phyloP scores from a whole-genome alignment of 306 rosid species.

The Luffa aegyptiaca region DNA sequence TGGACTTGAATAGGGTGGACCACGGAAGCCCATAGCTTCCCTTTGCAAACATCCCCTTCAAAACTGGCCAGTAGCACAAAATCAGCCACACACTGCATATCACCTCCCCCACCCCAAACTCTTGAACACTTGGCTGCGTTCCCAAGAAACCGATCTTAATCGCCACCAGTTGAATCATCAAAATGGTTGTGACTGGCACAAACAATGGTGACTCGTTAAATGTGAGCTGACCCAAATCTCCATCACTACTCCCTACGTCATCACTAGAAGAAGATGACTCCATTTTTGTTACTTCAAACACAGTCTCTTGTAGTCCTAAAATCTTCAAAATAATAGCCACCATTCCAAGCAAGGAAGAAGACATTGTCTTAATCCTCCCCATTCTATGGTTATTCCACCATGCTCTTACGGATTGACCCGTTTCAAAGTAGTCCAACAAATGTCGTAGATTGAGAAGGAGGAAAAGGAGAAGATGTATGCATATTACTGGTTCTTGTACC shows the following conservation, averaged over 20 bases:
- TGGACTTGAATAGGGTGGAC: constrained; percentile 33
- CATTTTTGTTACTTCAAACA: constrained; percentile 50
- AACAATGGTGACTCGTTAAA: constrained; percentile 45
- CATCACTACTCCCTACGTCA: not conserved
- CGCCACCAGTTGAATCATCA: constrained; percentile 37
- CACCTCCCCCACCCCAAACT: constrained; percentile 39
- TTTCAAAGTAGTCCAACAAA: constrained; percentile 20
- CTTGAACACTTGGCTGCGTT: not conserved
- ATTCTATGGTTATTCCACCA: constrained; percentile 79
- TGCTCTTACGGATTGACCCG: constrained; percentile 29
- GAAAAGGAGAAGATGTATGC: constrained; percentile 20
- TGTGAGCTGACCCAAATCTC: constrained; percentile 27
- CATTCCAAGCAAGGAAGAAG: constrained; percentile 35
- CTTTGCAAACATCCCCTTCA: constrained; percentile 45
- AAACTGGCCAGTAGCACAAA: constrained; percentile 38
- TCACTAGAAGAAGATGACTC: constrained; percentile 16
- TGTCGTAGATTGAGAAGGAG: constrained; percentile 11
- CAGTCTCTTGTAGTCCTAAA: constrained; percentile 27
- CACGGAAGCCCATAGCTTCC: constrained; percentile 53
- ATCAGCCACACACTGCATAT: constrained; percentile 30
- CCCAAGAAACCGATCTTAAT: constrained; percentile 21
- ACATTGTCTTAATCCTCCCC: constrained; percentile 31
- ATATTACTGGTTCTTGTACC: constrained; percentile 27
- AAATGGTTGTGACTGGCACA: constrained; percentile 46
- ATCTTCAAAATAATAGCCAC: constrained; percentile 25